Conservation (phyloP, 164 flowering plant species). For the Piper betle region DNA sequence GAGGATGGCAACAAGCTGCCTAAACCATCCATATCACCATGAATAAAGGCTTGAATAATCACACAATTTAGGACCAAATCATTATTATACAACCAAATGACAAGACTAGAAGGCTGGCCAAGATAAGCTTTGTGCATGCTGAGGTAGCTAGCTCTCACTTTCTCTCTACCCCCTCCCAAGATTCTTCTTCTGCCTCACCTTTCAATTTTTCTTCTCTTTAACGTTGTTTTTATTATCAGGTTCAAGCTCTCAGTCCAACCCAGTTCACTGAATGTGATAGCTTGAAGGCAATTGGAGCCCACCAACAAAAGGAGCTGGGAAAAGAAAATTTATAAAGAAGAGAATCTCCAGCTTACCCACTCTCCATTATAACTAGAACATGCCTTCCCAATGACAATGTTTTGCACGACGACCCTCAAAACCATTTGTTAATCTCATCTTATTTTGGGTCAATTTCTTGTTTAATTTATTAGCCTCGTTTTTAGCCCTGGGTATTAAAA, state of each 20-base stretch:
- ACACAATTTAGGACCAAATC: neutral
- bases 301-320: conserved; percentile 3
- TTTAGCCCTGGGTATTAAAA: neutral
- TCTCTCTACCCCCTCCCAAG: neutral
- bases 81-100: neutral
- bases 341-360: conserved; percentile 4
- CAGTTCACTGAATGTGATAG: conserved; percentile 31
- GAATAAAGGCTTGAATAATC: neutral
- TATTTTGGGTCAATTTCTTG: neutral
- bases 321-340: neutral
- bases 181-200: neutral
- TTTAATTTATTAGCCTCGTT: neutral
- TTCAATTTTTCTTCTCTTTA: neutral
- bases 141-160: neutral
- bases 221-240: conserved; percentile 7
- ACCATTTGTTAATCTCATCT: neutral
- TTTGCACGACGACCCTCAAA: neutral
- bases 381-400: neutral
- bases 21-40: neutral
- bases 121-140: neutral
- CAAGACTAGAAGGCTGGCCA: neutral
- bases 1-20: neutral
- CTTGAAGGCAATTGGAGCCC: conserved; percentile 8
- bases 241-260: conserved; percentile 15
- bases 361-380: neutral